Evolutionary conservation across 2,329 filamentous ascomycete genomes (phyloP), one percentile per base, ranked within the genome.

Genomic region (Chrysosporium queenslandicum): DNA sequence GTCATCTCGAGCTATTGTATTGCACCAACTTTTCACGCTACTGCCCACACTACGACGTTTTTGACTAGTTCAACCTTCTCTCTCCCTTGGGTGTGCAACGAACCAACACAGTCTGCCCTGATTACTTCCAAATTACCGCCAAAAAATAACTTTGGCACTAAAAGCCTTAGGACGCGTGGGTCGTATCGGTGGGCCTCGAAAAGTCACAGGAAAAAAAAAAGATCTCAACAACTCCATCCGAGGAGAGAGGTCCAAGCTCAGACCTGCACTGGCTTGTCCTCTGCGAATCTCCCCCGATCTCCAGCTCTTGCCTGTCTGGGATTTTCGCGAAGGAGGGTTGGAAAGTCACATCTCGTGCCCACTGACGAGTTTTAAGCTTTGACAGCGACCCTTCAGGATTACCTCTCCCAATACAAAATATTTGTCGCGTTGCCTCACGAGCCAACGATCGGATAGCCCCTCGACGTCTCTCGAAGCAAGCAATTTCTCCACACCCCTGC

Each of bases 41-140:
- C 50, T 34, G 29, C 23, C 21, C 18, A 47, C 50, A 52, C 50
- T 52, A 52, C 50, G 50, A 52, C 50, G 32, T 23, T 52, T 52
- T 52, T 12, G 50, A 40, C 50, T 52, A 52, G 50, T 41, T 46
- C 42, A 41, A 47, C 50, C 50, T 52, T 46, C 34, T 1, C 18
- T 39, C 32, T 9, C 11, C 25, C 34, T 52, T 29, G 40, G 39
- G 40, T 45, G 39, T 45, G 40, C 41, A 3, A 50, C 48, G 16
- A 42, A 43, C 48, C 48, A 50, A 34, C 36, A 25, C 37, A 11
- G 32, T n/a, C 11, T 23, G 12, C 16, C 40, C 23, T 43, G 21
- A 25, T 41, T 25, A 18, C 29, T 50, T 25, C 27, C 25, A 50
- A 50, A 50, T 50, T 50, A 34, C 39, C 48, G 48, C 27, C 27